A percentile compares a stretch with the other conserved stretches of the same genome.
These are phyloP conservation scores for Thinopyrum elongatum DNA, from an alignment of 176 grass and related monocot species.

Conservation along the genomic window DNA sequence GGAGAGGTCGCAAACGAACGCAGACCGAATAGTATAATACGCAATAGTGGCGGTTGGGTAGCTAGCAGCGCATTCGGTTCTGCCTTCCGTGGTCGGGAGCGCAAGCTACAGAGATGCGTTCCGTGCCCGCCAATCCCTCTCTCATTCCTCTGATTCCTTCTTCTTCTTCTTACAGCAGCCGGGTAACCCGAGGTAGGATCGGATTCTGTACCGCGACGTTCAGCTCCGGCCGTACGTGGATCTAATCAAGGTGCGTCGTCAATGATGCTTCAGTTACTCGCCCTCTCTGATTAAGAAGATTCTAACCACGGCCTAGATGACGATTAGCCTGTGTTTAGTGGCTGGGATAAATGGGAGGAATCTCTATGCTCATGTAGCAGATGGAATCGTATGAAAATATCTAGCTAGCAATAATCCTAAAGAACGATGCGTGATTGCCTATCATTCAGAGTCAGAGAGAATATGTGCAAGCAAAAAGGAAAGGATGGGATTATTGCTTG, in stretches of 20 bases:
- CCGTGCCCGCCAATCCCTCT: not conserved
- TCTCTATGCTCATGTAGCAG: not conserved
- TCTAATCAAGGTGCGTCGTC: not conserved
- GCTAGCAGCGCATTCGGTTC: not conserved
- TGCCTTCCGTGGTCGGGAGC: conserved; percentile 27
- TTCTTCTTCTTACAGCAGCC: not conserved
- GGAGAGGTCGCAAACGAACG: not conserved
- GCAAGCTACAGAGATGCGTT: conserved; percentile 1
- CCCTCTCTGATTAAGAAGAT: not conserved
- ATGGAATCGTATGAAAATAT: not conserved
- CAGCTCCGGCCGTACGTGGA: not conserved
- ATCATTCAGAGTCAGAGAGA: not conserved
- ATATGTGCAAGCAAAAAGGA: not conserved
- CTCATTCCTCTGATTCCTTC: not conserved
- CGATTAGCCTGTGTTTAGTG: too few relatives aligned
- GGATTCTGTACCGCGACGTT: not conserved
- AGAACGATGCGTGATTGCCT: too few relatives aligned
- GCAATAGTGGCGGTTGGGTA: not conserved
- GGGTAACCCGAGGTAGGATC: not conserved
- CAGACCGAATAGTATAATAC: not conserved
- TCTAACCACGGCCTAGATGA: too few relatives aligned
- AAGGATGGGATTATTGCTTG: not conserved
- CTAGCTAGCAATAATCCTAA: not conserved
- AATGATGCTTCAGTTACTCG: not conserved
- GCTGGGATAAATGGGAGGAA: not conserved